Evolutionary conservation across 306 rosid genomes (phyloP), one percentile per base, ranked within the genome.

Genomic region (Vachellia collinsii): DNA sequence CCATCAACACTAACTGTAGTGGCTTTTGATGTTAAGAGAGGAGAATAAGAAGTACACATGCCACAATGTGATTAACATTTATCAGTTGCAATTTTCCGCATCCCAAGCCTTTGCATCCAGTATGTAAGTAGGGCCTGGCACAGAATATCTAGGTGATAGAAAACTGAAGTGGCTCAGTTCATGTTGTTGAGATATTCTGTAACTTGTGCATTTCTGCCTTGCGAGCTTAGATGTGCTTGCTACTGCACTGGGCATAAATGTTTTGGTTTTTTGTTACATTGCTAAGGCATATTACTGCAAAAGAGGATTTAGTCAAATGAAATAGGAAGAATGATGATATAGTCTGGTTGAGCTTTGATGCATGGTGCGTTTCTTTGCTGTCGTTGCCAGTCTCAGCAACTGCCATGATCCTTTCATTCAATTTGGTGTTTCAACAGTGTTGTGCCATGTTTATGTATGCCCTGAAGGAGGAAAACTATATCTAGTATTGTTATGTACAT

Each of bases 1-100:
- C 39, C 82, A 96, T 84, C 69, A 44, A 79, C 38, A 56, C 89
- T 78, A 82, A 59, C 79, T 42, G 43, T 66, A 83, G 65, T 63
- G 46, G 50, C 12, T 5, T 79, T 66, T 74, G 82, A 51, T 68
- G 70, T 70, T 68, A 81, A 81, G 82, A 79, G 78, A 79, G 86
- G 72, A 80, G 82, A 90, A 91, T 86, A 88, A 84, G 87, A 87
- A 73, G 72, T 71, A 82, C 58, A 85, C 85, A 62, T 41, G 85
- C 88, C 87, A 77, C 79, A 47, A 59, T 80, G 83, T 83, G 86
- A 86, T 80, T 68, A 77, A 79, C 76, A 78, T 84, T 80, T 54
- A 65, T 77, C 78, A 68, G 86, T 76, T 77, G 79, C 83, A 79
- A 74, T 82, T 77, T 80, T 75, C 83, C 59, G 47, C 83, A 80